Percentiles rank a stretch among this genome's conserved stretches.
These are phyloP conservation scores for Penicillium turbatum DNA, from an alignment of 495 filamentous ascomycete genomes.

Conservation along the genomic window DNA sequence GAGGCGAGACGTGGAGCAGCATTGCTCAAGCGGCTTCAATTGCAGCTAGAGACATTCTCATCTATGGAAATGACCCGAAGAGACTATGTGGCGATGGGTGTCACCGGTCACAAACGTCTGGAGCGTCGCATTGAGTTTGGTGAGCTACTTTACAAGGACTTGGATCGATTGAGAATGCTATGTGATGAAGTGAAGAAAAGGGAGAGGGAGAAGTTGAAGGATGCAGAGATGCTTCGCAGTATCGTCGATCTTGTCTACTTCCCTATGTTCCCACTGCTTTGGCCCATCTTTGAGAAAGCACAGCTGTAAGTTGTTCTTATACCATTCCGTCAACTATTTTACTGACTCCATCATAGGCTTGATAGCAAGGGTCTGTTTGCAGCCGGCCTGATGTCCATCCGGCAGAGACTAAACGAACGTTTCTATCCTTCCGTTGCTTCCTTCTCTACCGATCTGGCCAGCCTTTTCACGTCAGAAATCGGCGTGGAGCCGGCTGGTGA, in stretches of 20 bases:
- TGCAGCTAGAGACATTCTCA: conserved; percentile 84
- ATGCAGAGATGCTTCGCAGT: conserved; percentile 66
- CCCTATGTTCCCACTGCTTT: conserved; percentile 72
- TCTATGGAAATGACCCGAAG: conserved; percentile 94
- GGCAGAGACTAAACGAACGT: conserved; percentile 61
- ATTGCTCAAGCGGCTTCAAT: conserved; percentile 83
- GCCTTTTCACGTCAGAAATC: conserved; percentile 64
- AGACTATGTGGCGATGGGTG: conserved; percentile 89
- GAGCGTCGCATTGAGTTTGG: conserved; percentile 84
- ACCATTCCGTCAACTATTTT: not conserved
- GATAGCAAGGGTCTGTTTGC: conserved; percentile 69
- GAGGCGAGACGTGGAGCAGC: conserved; percentile 89
- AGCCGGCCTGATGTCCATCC: conserved; percentile 57
- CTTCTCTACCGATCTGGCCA: conserved; percentile 68
- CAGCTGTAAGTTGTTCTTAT: conserved; percentile 51
- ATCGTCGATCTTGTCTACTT: conserved; percentile 88
- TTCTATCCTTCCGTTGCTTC: conserved; percentile 69
- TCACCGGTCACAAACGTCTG: conserved; percentile 70
- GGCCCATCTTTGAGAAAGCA: conserved; percentile 77
- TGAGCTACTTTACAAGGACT: conserved; percentile 65
- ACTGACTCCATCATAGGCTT: conserved; percentile 54
- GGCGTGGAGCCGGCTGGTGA: conserved; percentile 51
- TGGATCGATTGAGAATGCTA: conserved; percentile 65
- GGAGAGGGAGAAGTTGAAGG: conserved; percentile 68
- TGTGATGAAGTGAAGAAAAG: conserved; percentile 65